Evolutionary conservation across 1,284 basidiomycete genomes (phyloP).

Genomic region (Fereydounia khargensis): DNA sequence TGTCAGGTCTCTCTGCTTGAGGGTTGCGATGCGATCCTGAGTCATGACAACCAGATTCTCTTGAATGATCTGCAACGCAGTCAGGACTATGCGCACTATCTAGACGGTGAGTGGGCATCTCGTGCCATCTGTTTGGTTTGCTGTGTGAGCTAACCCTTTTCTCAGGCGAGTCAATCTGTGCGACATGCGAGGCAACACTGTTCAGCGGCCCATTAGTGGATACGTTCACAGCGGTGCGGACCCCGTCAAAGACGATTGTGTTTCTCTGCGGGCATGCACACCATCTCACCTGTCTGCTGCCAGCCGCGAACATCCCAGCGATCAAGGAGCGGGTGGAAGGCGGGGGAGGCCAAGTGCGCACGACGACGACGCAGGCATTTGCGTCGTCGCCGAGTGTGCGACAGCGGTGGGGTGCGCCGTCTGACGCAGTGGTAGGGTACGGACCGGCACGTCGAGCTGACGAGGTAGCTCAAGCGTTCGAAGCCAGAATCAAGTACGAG

Average conservation of each 20-base stretch:
- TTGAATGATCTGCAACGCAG: slow-evolving; percentile 24
- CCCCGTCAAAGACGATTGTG: slow-evolving; percentile 25
- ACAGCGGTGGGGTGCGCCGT: slow-evolving; percentile 6
- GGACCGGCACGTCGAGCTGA: slow-evolving; percentile 17
- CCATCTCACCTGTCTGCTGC: slow-evolving; percentile 39
- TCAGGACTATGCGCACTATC: slow-evolving; percentile 30
- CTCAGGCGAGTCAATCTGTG: slow-evolving; percentile 17
- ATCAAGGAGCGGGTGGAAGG: background rate
- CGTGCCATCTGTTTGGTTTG: background rate
- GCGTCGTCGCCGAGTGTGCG: slow-evolving; percentile 7
- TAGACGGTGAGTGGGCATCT: slow-evolving; percentile 20
- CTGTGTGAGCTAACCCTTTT: background rate
- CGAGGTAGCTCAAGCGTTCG: slow-evolving; percentile 10
- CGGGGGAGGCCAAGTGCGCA: too few species aligned
- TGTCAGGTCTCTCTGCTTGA: slow-evolving; percentile 44
- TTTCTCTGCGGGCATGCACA: slow-evolving; percentile 49
- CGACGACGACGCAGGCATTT: slow-evolving; percentile 25
- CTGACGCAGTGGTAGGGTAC: slow-evolving; percentile 7
- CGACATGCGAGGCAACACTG: slow-evolving; percentile 22
- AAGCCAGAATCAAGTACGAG: slow-evolving; percentile 25
- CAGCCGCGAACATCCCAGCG: slow-evolving; percentile 12
- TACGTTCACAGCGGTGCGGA: slow-evolving; percentile 4
- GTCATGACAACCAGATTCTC: slow-evolving; percentile 36
- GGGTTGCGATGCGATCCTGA: slow-evolving; percentile 45
- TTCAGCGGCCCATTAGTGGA: slow-evolving; percentile 17